These are phyloP conservation scores for Trichoderma afroharzianum DNA, from an alignment of 2,329 filamentous ascomycete genomes.

Conservation along the genomic window DNA sequence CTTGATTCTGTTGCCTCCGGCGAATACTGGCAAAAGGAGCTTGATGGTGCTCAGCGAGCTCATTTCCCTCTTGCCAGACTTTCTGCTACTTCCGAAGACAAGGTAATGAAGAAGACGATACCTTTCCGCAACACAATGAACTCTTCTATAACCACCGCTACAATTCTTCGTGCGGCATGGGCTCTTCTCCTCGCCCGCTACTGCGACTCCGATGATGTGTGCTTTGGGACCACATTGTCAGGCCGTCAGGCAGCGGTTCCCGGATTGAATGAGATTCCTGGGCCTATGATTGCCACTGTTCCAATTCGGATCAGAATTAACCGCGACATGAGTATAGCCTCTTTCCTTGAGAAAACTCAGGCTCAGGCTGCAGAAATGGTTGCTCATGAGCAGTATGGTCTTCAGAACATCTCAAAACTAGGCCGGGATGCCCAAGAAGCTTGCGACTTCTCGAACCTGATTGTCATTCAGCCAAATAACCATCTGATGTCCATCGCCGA, in stretches of 20 bases:
- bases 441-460: conserved; percentile 13
- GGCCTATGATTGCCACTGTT: conserved; percentile 15
- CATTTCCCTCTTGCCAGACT: neutral
- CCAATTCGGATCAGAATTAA: conserved; percentile 16
- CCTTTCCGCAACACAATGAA: conserved; percentile 16
- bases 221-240: conserved; percentile 15
- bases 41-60: conserved; percentile 17
- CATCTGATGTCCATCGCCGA: neutral
- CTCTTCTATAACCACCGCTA: conserved; percentile 3
- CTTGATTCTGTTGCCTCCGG: neutral
- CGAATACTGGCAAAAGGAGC: conserved; percentile 20
- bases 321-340: neutral
- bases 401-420: conserved; percentile 14
- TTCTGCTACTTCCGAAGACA: neutral
- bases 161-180: conserved; percentile 15
- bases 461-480: conserved; percentile 14
- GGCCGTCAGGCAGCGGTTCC: conserved; percentile 13
- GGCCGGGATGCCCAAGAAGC: conserved; percentile 3
- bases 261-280: conserved; percentile 4
- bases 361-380: conserved; percentile 12
- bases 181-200: conserved; percentile 15
- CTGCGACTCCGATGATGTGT: conserved; percentile 15
- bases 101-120: conserved; percentile 18
- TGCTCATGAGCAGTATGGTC: conserved; percentile 12
- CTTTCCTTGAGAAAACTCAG: conserved; percentile 2